Evolutionary conservation across 2,329 filamentous ascomycete genomes (phyloP).

Genomic region (Aspergillus ochraceus): DNA sequence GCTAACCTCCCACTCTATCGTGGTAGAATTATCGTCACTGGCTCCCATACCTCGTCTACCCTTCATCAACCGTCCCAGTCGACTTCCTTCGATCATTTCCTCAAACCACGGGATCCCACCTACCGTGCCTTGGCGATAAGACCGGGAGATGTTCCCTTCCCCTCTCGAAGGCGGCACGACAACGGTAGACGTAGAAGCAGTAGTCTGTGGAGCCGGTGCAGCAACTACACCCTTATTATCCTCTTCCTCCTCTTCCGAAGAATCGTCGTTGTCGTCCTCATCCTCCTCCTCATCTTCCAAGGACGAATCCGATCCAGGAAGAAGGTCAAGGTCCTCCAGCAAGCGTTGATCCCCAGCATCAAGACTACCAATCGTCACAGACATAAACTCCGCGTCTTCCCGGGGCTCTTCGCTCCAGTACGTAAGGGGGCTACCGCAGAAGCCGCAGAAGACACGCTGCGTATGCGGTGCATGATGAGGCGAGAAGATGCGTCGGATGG

Average conservation of each 20-base stretch:
- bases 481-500: conserved; percentile 68
- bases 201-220: conserved; percentile 10
- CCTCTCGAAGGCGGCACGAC: conserved; percentile 20
- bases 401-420: conserved; percentile 77
- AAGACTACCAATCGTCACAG: conserved; percentile 77
- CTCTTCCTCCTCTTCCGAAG: conserved; percentile 11
- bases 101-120: conserved; percentile 84
- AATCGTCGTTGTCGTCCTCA: conserved; percentile 11
- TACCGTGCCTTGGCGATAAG: conserved; percentile 37
- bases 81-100: conserved; percentile 73
- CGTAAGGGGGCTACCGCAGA: conserved; percentile 81
- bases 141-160: conserved; percentile 29
- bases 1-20: conserved; percentile 79
- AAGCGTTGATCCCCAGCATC: conserved; percentile 67
- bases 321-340: conserved; percentile 72
- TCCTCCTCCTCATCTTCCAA: conserved; percentile 11
- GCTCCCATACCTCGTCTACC: conserved; percentile 57
- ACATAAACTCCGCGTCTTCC: conserved; percentile 74
- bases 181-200: conserved; percentile 19
- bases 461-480: conserved; percentile 58
- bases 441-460: conserved; percentile 83
- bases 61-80: conserved; percentile 66
- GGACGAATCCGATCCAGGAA: conserved; percentile 47
- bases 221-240: conserved; percentile 32
- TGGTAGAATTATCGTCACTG: conserved; percentile 63